Evolutionary conservation across 495 filamentous ascomycete genomes (phyloP), one percentile per base, ranked within the genome.

Genomic region (Aspergillus biplanus): DNA sequence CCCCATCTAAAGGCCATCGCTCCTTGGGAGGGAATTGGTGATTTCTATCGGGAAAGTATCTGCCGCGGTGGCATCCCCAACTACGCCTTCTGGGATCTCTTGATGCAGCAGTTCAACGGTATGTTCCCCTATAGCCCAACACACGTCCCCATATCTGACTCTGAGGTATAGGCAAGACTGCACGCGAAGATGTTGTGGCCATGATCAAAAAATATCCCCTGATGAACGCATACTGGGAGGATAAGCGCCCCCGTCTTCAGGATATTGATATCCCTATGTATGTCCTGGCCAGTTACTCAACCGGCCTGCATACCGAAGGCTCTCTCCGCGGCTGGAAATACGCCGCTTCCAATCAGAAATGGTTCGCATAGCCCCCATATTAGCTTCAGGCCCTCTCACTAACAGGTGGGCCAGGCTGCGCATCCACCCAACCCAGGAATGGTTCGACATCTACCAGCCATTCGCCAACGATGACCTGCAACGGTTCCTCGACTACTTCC

Each of bases 21-120:
- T 8, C 80, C 79, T 2, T 79, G 73, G 75, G 79, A 80, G 37
- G 77, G 75, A 0, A 66, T 65, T 34, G 64, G 64, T 0, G 79
- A 82, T 55, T 68, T 78, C 13, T 80, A 77, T 55, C 67, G 76
- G 0, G 77, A 81, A 5, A 57, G 18, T 13, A 54, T 63, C 1
- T 63, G 61, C 18, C 52, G 60, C 2, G 60, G 60, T 6, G 60
- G 52, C 6, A 32, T 35, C 15, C 52, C 60, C 3, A 49, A 61
- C 18, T 9, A 32, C 5, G 16, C 35, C 13, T 62, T 62, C 34
- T 63, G 61, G 61, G 44, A 57, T 11, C 13, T 57, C 1, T 44
- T 62, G 52, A 37, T 52, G 47, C 11, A 31, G n/a, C 16, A 42
- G 18, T 52, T 53, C 18, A 49, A 49, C 16, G 53, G 60, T 33